Evolutionary conservation across 495 filamentous ascomycete genomes (phyloP).

Genomic region (Niebla homalea): DNA sequence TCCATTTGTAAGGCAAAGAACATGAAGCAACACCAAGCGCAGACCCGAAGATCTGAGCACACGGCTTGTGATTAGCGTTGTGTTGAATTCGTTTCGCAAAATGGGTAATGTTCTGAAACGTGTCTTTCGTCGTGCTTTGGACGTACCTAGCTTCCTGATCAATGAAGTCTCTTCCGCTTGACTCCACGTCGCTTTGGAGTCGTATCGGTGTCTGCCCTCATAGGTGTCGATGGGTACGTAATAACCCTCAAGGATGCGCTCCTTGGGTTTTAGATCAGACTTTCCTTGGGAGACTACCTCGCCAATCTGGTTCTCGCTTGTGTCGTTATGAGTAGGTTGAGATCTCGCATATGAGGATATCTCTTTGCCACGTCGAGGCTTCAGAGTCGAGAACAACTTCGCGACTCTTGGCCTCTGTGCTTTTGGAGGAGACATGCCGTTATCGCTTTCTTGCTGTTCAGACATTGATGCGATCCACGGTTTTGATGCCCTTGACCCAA

Average conservation of each 20-base stretch:
- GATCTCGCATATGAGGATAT: constrained; percentile 1
- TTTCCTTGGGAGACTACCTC: background rate
- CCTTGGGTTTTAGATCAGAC: background rate
- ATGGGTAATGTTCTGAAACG: too few species aligned
- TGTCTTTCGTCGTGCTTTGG: too few species aligned
- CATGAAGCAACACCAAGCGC: constrained; percentile 56
- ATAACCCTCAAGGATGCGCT: constrained; percentile 20
- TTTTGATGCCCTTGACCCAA: too few species aligned
- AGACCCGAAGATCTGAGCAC: constrained; percentile 43
- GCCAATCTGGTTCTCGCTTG: background rate
- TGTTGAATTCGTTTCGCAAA: too few species aligned
- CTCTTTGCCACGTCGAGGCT: background rate
- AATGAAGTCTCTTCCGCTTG: constrained; percentile 54
- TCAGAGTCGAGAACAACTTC: constrained; percentile 2
- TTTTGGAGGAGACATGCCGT: background rate
- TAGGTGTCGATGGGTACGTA: constrained; percentile 50
- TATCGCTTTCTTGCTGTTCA: background rate
- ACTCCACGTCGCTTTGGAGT: constrained; percentile 59
- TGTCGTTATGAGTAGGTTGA: background rate
- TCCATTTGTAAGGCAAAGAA: constrained; percentile 79
- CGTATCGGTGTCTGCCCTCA: constrained; percentile 63
- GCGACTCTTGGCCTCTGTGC: background rate
- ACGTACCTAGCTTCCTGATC: constrained; percentile 43
- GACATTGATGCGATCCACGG: too few species aligned
- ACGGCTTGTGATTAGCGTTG: constrained; percentile 9